Evolutionary conservation across 2,329 filamentous ascomycete species (phyloP), one percentile per base, ranked within the genome.

Genomic region (Zasmidium citrigriseum): DNA sequence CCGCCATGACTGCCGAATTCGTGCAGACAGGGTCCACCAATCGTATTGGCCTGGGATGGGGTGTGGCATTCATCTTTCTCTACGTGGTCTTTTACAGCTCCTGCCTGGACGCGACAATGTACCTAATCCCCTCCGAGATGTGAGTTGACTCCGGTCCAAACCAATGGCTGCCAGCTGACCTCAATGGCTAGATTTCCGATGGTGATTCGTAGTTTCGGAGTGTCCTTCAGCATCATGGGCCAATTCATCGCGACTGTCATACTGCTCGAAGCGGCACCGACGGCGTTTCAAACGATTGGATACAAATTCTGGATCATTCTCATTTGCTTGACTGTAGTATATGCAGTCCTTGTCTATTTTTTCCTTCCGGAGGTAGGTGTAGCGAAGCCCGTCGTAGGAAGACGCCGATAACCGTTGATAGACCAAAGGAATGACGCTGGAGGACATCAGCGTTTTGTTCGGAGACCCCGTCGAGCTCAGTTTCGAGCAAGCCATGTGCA

Each of bases 171-270:
- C 14, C 14, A 7, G 18, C 4, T 41, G 5, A n/a, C n/a, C n/a
- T n/a, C n/a, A n/a, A n/a, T n/a, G n/a, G n/a, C n/a, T 21, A 63
- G 58, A 48, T 63, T 63, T 24, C 60, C 60, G 23, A 63, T 57
- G 55, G 60, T 60, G 16, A 63, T 63, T 22, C 58, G 60, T 14
- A 25, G 27, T 9, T 58, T 63, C 20, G 60, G 57, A 14, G 57
- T 63, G 51, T 45, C 46, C 7, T 63, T 44, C 21, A 46, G 27
- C 24, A 59, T 62, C 12, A 53, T 63, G 41, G 57, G 54, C n/a
- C 57, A 60, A 44, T 63, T 58, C 46, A 57, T 57, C 11, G 54
- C 60, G 1, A 60, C 34, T 9, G 52, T 59, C 5, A 55, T 64
- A 22, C 45, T 63, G 27, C 55, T 63, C 25, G 52, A 60, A 53